A percentile compares a stretch with the other conserved stretches of the same genome.
Conservation (phyloP, 2,329 filamentous ascomycete genomes). For the Phaeosphaeriaceae sp. region DNA sequence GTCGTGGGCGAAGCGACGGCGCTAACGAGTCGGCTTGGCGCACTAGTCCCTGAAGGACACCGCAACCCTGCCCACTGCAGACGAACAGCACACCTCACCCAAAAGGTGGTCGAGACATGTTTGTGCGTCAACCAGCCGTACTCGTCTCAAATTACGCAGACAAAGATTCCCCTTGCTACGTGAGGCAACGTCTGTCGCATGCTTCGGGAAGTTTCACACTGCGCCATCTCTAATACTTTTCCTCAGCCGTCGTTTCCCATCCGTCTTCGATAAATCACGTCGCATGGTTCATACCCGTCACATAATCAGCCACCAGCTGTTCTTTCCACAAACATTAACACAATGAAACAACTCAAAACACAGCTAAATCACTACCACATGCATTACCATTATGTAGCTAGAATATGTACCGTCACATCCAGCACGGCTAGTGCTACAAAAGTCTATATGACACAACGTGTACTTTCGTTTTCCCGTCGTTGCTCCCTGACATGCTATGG, state of each 20-base stretch:
- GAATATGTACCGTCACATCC: constrained; percentile 30
- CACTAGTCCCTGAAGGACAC: background rate
- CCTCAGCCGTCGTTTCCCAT: background rate
- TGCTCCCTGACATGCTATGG: constrained; percentile 31
- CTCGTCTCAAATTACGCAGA: too few relatives aligned
- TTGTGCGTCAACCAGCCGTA: too few relatives aligned
- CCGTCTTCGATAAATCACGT: background rate
- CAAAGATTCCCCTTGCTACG: too few relatives aligned
- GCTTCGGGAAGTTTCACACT: background rate
- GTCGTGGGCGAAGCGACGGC: constrained; percentile 19
- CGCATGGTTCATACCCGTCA: too few relatives aligned
- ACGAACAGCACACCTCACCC: too few relatives aligned
- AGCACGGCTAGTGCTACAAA: constrained; percentile 25
- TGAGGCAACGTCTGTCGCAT: background rate
- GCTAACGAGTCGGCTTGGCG: constrained; percentile 15
- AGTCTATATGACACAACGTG: constrained; percentile 41
- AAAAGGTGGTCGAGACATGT: too few relatives aligned
- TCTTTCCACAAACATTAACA: background rate
- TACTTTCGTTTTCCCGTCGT: constrained; percentile 39
- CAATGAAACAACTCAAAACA: background rate
- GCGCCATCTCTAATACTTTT: background rate
- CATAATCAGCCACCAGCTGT: too few relatives aligned
- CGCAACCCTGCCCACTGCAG: background rate
- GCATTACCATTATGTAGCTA: constrained; percentile 47
- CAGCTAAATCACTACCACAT: constrained; percentile 1